Base-by-base conservation (phyloP, 768 basidiomycete species). In the Clitopilus hobsonii region DNA sequence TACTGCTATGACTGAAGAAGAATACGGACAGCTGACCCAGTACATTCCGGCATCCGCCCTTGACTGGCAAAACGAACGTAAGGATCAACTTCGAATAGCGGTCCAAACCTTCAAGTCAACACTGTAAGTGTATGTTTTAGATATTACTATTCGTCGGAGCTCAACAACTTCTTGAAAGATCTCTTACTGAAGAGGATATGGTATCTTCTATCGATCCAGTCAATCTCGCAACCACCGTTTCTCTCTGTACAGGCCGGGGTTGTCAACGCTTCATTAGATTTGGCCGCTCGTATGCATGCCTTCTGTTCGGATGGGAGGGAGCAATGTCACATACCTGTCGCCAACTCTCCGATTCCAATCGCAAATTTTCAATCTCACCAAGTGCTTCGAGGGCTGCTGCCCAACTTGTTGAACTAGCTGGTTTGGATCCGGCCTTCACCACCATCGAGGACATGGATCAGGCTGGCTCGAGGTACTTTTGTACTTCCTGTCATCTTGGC, bases 341-440 rank as follows among this genome's bases (percentile, higher is more conserved):
- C 68, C 71, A 5, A 56, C 56, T 0, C 60, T 53, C 14, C 25
- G 22, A 20, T 16, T n/a, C n/a, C 18, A 16, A 51, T 47, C n/a
- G 7, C 18, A n/a, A n/a, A 1, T 25, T 54, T 23, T 14, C 13
- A 2, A 22, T 56, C n/a, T 51, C 49, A 23, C 14, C 16, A 11
- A 30, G 32, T 1, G 58, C 38, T 26, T 56, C 52, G 6, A n/a
- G 10, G 5, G 27, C 28, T n/a, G 58, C 56, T 38, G 49, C 50
- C 10, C 26, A 41, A 26, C 32, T 59, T 11, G 52, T 58, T 22
- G 24, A 27, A 14, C 49, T 56, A 8, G 54, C 49, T 13, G 55
- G 56, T 10, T 38, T 58, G 36, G 47, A 58, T 23, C 51, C 53
- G 1, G 45, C 10, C 10, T 13, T 16, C 7, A 49, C 55, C 16